Evolutionary conservation across 345 rosid species (phyloP).

Genomic region (Fremontodendron californicum): DNA sequence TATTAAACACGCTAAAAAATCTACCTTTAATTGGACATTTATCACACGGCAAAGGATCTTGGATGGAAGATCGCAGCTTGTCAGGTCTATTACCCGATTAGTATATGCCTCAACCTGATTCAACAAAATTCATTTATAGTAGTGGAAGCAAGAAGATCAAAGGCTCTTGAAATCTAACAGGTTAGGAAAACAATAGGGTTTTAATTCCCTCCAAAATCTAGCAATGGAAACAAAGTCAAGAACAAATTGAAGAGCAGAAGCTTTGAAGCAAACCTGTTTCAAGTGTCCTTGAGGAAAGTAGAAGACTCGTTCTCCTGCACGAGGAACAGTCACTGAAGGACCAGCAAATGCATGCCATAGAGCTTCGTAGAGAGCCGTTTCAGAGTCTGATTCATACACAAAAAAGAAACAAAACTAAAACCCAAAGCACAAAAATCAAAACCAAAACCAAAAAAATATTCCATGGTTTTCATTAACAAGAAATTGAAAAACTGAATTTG

Average conservation of each 20-base stretch:
- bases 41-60: conserved; percentile 70
- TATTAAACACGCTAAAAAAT: too few relatives aligned
- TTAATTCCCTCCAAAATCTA: too few relatives aligned
- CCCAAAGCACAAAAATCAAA: neutral
- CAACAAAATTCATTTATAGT: neutral
- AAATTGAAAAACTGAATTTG: neutral
- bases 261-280: conserved; percentile 56
- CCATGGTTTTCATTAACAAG: neutral
- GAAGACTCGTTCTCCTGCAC: conserved; percentile 20
- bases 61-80: conserved; percentile 51
- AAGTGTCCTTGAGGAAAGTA: conserved; percentile 83
- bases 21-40: conserved; percentile 58
- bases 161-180: neutral
- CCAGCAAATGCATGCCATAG: conserved; percentile 97
- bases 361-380: conserved; percentile 58
- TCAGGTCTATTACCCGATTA: conserved; percentile 69
- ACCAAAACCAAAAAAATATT: neutral
- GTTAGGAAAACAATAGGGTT: neutral
- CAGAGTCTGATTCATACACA: conserved; percentile 35
- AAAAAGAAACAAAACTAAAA: neutral
- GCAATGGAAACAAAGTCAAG: too few relatives aligned
- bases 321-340: conserved; percentile 64
- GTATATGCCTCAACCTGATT: conserved; percentile 72
- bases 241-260: neutral
- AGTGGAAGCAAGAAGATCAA: neutral